Base-by-base conservation (phyloP, 2,329 filamentous ascomycete species). In the Ophiostoma pallidulum region DNA sequence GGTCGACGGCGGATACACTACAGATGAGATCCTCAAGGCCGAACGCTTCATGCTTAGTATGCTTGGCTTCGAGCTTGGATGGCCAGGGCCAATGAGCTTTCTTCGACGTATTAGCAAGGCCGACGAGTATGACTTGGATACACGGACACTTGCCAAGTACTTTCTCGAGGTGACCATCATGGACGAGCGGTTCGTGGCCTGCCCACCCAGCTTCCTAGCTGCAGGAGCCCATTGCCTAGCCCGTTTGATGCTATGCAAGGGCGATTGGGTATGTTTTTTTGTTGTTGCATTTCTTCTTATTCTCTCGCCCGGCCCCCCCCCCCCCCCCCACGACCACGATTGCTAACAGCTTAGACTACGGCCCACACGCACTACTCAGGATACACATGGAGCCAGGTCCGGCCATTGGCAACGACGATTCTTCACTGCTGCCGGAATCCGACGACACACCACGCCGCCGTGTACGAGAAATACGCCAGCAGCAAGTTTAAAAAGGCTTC, bases 1-100 rank as follows among this genome's bases (percentile, higher is more conserved):
- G 91, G 92, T 98, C 35, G 92, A 98, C 62, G 78, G 82, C 37
- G 89, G 88, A 47, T 98, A 96, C 67, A 85, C 77, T 3, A 75
- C 78, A 14, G 90, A 96, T 49, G 92, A 97, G 69, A 91, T 98
- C 49, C 77, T 97, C 55, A 96, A 97, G 70, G 92, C 92, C 0
- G 92, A 98, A 68, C 83, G 90, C 12, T 97, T 95, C 71, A 98
- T 98, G 90, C 78, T 98, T 44, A 94, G 80, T 66, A 94, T 96
- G 84, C 79, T 98, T 46, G 78, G 88, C 58, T 98, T 95, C 62
- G 89, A 96, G 67, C 78, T 98, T 46, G 92, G 92, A 45, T 97
- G 88, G 84, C 92, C 92, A n/a, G 92, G 92, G 37, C 92, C 92
- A 1, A 96, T 98, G 91, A 96, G 89, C 70, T 98, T 98, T 68